Evolutionary conservation across 305 asterid genomes (phyloP), one percentile per base, ranked within the genome.

Genomic region (Ilex paraguariensis): DNA sequence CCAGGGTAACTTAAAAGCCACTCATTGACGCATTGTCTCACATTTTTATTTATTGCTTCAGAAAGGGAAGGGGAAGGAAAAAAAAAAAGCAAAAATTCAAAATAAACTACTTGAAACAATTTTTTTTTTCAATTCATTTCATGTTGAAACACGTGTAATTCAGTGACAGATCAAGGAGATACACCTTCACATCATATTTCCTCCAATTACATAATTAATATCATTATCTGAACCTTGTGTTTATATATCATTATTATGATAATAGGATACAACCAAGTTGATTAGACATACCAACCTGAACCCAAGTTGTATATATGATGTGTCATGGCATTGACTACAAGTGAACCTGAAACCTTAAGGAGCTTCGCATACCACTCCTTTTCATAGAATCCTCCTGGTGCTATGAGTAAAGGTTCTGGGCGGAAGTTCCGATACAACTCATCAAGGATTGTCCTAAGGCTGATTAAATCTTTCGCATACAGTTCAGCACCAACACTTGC

Each of bases 371-470:
- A 93, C 99, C 99, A 93, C 61, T 64, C 66, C 78, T 81, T 81
- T 15, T 86, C 95, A 45, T 77, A 93, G 82, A 93, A 93, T 9
- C 99, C 99, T 71, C 97, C 97, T 0, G 99, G 99, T 36, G 98
- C 95, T 68, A 90, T 44, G 33, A 93, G 67, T 63, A 62, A 71
- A 48, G 97, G 95, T 69, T 64, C 80, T 21, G 69, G 68, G 32
- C 12, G 72, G 61, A 69, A 59, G 53, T 79, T 74, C 60, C 33
- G 53, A 61, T 87, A 84, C 67, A 82, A 55, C 62, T 79, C 79
- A 66, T 71, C 73, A 30, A 90, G 69, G 72, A 87, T 54, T 55
- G 86, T 52, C 7, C 75, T 80, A 12, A 93, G 79, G 51, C 57
- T 77, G 66, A 74, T 63, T 32, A 79, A 66, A 71, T 90, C 99